A percentile compares a stretch with the other conserved stretches of the same genome.
Conservation (phyloP, 129 eudicot species). For the Flaveria trinervia region DNA sequence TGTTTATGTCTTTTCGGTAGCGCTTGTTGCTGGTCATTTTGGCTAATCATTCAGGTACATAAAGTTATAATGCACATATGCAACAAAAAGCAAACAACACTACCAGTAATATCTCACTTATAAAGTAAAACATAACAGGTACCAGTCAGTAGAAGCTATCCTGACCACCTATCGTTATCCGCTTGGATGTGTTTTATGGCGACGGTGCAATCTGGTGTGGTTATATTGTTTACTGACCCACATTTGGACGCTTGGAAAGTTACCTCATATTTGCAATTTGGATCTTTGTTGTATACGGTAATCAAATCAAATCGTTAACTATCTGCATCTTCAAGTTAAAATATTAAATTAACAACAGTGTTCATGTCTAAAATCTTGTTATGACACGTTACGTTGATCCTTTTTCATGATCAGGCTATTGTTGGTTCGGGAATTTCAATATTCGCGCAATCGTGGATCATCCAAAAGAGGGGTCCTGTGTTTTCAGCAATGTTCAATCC, state of each 20-base stretch:
- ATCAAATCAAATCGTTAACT: slow-evolving; percentile 8
- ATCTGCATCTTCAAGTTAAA: background rate
- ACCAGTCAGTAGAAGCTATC: slow-evolving; percentile 47
- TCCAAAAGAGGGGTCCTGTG: slow-evolving; percentile 72
- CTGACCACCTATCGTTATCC: slow-evolving; percentile 73
- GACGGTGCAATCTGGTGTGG: slow-evolving; percentile 56
- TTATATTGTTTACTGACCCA: slow-evolving; percentile 53
- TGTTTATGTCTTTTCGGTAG: slow-evolving; percentile 71
- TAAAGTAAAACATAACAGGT: slow-evolving; percentile 46
- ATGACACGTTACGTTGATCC: background rate
- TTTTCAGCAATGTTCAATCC: slow-evolving; percentile 91
- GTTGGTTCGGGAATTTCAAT: slow-evolving; percentile 67
- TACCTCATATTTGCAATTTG: slow-evolving; percentile 50
- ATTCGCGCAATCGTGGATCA: slow-evolving; percentile 87
- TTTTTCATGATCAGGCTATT: slow-evolving; percentile 44
- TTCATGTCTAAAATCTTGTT: background rate
- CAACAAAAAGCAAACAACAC: no score
- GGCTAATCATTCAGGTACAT: slow-evolving; percentile 82
- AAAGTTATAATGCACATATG: background rate
- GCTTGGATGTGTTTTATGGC: slow-evolving; percentile 80
- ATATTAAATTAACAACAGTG: background rate
- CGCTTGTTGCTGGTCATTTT: slow-evolving; percentile 76
- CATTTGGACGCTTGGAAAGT: slow-evolving; percentile 62
- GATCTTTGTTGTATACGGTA: slow-evolving; percentile 62
- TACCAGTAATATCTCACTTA: no score